Evolutionary conservation across 176 grass and related monocot genomes (phyloP), one percentile per base, ranked within the genome.

Genomic region (Eleusine coracana): DNA sequence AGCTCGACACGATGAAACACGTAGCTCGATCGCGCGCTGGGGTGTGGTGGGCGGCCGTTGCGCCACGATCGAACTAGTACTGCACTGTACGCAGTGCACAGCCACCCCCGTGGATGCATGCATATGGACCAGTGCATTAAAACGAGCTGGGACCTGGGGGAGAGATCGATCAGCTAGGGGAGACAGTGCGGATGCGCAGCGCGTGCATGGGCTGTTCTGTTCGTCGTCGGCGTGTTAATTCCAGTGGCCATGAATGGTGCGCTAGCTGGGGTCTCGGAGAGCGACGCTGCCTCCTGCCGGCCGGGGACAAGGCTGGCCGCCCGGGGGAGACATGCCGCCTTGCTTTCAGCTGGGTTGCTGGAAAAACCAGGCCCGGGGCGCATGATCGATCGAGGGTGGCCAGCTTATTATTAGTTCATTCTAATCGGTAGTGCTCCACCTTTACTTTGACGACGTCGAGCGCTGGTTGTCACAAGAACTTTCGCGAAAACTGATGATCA

Each of bases 291-390:
- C 55, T 20, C 55, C 55, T 59, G 56, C 56, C 51, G 36, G 74
- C 20, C 42, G 61, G 42, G 27, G 61, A 66, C 76, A 66, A 0
- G 61, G 77, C 15, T 34, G 77, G 76, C 18, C 62, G 34, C 34
- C 61, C n/a, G 17, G 62, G 29, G 45, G 62, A 64, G 77, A 62
- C 77, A 67, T 79, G 77, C 77, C 62, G 62, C 77, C 77, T 46
- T 67, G 62, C 48, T 67, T 79, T 67, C 77, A 37, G 45, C 63
- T 37, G 5, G 42, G 29, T 67, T 37, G 27, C 37, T 79, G 61
- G 14, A 66, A 79, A 78, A 63, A 11, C 8, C 11, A 4, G 51
- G 17, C 4, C 14, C 5, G 17, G 52, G 52, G 1, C 52, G 52
- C 52, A 56, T 56, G 16, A 21, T 21, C 31, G 52, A 5, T 18